Base-by-base conservation (phyloP, 768 basidiomycete species). In the Rhizopogon roseolus region DNA sequence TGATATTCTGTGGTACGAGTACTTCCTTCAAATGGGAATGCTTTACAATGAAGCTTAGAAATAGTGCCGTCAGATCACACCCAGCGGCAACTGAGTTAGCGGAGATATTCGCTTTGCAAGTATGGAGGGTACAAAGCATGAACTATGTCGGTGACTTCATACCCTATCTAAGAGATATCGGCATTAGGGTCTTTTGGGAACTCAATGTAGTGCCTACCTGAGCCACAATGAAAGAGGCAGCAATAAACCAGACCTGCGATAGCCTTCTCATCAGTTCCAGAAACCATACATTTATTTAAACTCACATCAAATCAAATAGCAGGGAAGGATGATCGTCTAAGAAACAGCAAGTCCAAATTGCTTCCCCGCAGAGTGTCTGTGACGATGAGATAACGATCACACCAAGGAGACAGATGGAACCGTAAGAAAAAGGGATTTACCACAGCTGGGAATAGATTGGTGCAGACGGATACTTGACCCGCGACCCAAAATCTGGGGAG, bases 21-120 rank as follows among this genome's bases (percentile, higher is more conserved):
- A 11, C 19, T 32, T 13, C 45, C n/a, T n/a, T 22, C 9, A 13
- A 9, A 45, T 4, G 16, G 14, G 8, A 8, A 41, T 6, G 14
- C 70, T 75, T 41, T 56, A 81, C 80, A 57, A 90, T 81, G 69
- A 81, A 90, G 19, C 83, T 81, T 37, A 88, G 89, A 57, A 82
- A 73, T 22, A 90, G 76, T 3, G 88, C 80, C 1, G 86, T 89
- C 55, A 90, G 69, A 66, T 90, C 88, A 65, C 86, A 88, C 9
- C 88, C 88, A 3, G 88, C 86, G 42, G 81, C 84, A 64, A 90
- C 79, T 4, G 84, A 82, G 70, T 90, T 89, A 38, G 86, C 88
- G 4, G 86, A 84, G 55, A 87, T 84, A 67, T 87, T 88, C 19
- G 84, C 86, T 16, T 34, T 48, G 19, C 2, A 36, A 48, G 22